These are phyloP conservation scores for Phaeotremella fagi DNA, from an alignment of 768 basidiomycete genomes.

Conservation along the genomic window DNA sequence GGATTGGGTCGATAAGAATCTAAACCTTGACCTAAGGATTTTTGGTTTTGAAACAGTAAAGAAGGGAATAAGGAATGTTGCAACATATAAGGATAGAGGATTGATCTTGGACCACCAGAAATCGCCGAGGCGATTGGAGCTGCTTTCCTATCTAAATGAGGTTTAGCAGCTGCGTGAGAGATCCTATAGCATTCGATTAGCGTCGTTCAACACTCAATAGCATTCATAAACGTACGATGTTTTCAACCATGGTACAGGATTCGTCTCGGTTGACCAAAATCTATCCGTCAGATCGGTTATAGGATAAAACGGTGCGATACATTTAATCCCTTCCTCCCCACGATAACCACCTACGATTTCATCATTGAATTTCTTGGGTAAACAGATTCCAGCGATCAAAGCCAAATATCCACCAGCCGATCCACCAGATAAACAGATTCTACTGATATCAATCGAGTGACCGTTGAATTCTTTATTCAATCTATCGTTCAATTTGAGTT, in stretches of 20 bases:
- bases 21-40: constrained; percentile 25
- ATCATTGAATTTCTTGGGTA: constrained; percentile 19
- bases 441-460: constrained; percentile 21
- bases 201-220: not conserved
- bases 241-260: constrained; percentile 36
- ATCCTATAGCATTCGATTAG: constrained; percentile 13
- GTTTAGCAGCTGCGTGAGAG: constrained; percentile 34
- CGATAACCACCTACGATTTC: constrained; percentile 39
- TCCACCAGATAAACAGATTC: constrained; percentile 40
- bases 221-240: constrained; percentile 16
- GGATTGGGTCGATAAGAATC: constrained; percentile 35
- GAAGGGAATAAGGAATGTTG: constrained; percentile 40
- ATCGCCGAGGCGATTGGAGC: constrained; percentile 27
- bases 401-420: constrained; percentile 43
- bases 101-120: constrained; percentile 37
- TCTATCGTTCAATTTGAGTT: constrained; percentile 27
- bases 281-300: constrained; percentile 40
- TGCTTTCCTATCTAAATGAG: constrained; percentile 31
- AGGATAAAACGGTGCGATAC: constrained; percentile 42
- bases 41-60: constrained; percentile 33
- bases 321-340: constrained; percentile 29
- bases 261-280: constrained; percentile 41
- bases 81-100: constrained; percentile 43
- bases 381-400: constrained; percentile 31
- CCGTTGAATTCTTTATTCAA: constrained; percentile 18